Evolutionary conservation across 495 filamentous ascomycete species (phyloP).

Genomic region (Podospora didyma): DNA sequence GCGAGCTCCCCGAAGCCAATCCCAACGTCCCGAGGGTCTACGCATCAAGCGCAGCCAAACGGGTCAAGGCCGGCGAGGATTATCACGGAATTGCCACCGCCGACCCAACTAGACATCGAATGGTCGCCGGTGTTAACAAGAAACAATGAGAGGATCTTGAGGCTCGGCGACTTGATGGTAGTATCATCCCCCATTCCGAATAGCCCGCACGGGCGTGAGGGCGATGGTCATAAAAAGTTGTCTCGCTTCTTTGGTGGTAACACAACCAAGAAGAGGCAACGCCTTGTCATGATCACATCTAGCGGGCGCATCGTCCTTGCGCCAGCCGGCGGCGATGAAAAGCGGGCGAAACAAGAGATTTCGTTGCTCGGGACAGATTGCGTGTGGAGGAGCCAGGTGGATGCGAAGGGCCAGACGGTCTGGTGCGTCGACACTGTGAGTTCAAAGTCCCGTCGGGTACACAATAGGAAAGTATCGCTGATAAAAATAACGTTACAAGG

Average conservation of each 20-base stretch:
- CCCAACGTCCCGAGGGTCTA: conserved; percentile 34
- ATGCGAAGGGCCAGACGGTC: conserved; percentile 75
- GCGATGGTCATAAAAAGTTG: conserved; percentile 70
- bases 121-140: conserved; percentile 95
- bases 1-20: conserved; percentile 46
- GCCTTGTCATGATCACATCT: conserved; percentile 93
- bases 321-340: conserved; percentile 92
- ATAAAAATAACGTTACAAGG: conserved; percentile 42
- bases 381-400: conserved; percentile 71
- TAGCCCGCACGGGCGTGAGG: conserved; percentile 57
- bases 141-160: conserved; percentile 89
- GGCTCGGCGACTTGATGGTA: conserved; percentile 86
- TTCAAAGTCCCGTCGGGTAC: conserved; percentile 14
- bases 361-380: conserved; percentile 70
- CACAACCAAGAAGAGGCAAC: conserved; percentile 85
- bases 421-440: conserved; percentile 96
- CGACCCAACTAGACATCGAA: conserved; percentile 95
- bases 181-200: conserved; percentile 71
- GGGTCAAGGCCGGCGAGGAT: conserved; percentile 68
- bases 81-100: conserved; percentile 92
- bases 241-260: conserved; percentile 87
- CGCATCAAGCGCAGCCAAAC: conserved; percentile 36
- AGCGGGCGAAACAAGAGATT: conserved; percentile 88
- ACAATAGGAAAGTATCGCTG: neutral
- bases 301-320: conserved; percentile 84